Conservation (phyloP, 768 basidiomycete genomes). For the Psilocybe tampanensis region DNA sequence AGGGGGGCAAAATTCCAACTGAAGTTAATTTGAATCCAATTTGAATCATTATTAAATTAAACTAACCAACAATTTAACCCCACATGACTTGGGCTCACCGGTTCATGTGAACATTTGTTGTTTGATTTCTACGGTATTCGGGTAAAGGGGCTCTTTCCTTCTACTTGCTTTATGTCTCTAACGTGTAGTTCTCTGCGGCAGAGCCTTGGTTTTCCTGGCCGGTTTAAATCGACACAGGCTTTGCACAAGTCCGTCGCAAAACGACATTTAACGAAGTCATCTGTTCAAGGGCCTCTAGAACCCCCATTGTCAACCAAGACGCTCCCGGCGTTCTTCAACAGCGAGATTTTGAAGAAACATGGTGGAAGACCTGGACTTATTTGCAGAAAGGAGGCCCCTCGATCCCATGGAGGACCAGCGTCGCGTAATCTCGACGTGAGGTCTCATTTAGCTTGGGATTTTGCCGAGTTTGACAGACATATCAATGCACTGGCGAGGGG, state of each 20-base stretch:
- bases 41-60: neutral
- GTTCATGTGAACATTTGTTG: constrained; percentile 5
- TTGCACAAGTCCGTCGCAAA: neutral
- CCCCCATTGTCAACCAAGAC: constrained; percentile 60
- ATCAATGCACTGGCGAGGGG: constrained; percentile 73
- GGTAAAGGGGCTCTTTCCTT: neutral
- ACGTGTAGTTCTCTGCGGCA: neutral
- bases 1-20: too few species aligned
- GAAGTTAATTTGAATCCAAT: too few species aligned
- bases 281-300: constrained; percentile 56
- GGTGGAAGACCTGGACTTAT: constrained; percentile 62
- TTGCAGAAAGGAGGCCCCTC: constrained; percentile 58
- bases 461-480: constrained; percentile 66
- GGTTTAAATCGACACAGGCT: neutral
- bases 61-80: neutral
- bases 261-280: constrained; percentile 46
- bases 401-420: constrained; percentile 62
- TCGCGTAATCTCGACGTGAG: constrained; percentile 50
- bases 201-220: neutral
- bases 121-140: neutral
- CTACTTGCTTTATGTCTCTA: constrained; percentile 1
- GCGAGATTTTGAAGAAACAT: constrained; percentile 54
- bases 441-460: constrained; percentile 72
- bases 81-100: constrained; percentile 3
- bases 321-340: constrained; percentile 61